Evolutionary conservation across 768 basidiomycete species (phyloP).

Genomic region (Suillus subluteus): DNA sequence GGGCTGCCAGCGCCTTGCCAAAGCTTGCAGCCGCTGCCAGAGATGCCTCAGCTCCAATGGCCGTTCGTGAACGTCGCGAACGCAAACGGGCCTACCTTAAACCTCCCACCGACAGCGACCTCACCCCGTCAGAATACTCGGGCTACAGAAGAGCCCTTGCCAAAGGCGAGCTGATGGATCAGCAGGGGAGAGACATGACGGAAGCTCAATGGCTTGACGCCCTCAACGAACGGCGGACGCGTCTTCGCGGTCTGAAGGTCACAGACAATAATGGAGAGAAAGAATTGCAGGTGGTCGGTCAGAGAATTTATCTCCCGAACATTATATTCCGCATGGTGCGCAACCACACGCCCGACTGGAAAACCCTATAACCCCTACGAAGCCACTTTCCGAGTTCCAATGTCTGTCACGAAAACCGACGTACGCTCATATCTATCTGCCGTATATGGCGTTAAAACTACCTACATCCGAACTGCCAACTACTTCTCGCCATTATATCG

Average conservation of each 20-base stretch:
- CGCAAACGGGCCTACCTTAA: slow-evolving; percentile 48
- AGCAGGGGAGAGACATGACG: slow-evolving; percentile 42
- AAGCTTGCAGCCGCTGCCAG: slow-evolving; percentile 51
- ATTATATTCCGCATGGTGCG: slow-evolving; percentile 80
- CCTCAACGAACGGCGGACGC: slow-evolving; percentile 59
- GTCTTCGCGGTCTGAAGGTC: slow-evolving; percentile 66
- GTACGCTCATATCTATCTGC: slow-evolving; percentile 82
- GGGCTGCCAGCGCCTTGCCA: slow-evolving; percentile 64
- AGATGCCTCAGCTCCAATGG: slow-evolving; percentile 71
- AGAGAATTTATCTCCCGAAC: slow-evolving; percentile 90
- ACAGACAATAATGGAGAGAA: slow-evolving; percentile 43
- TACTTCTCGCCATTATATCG: slow-evolving; percentile 63
- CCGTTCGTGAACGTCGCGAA: slow-evolving; percentile 70
- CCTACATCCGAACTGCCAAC: slow-evolving; percentile 96
- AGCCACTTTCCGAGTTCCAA: slow-evolving; percentile 92
- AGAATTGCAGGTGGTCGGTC: slow-evolving; percentile 67
- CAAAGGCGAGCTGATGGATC: slow-evolving; percentile 48
- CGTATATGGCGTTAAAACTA: slow-evolving; percentile 87
- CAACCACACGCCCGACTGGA: slow-evolving; percentile 75
- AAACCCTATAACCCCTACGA: slow-evolving; percentile 92
- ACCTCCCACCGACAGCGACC: slow-evolving; percentile 46
- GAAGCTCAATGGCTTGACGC: slow-evolving; percentile 62
- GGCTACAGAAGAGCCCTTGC: slow-evolving; percentile 63
- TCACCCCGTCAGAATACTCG: slow-evolving; percentile 67
- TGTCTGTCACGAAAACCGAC: slow-evolving; percentile 90